Conservation (phyloP, 768 basidiomycete species). For the Suillus subluteus region DNA sequence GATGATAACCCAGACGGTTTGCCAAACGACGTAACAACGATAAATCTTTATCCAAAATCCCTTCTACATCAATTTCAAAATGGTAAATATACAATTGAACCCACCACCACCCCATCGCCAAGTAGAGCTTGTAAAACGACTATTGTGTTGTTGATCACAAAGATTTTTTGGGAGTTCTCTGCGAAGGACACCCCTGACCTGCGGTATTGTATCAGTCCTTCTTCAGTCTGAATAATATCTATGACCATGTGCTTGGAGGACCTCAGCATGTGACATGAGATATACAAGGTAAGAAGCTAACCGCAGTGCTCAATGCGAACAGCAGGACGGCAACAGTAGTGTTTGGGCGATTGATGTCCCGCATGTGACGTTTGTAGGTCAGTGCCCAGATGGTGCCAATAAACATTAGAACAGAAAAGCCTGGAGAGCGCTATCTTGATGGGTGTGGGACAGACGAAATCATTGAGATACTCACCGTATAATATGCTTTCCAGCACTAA, state of each 20-base stretch:
- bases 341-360: slow-evolving; percentile 25
- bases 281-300: slow-evolving; percentile 14
- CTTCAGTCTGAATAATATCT: slow-evolving; percentile 27
- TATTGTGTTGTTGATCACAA: slow-evolving; percentile 29
- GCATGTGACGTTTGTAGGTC: slow-evolving; percentile 9
- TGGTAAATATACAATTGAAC: slow-evolving; percentile 4
- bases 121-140: slow-evolving; percentile 32
- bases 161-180: slow-evolving; percentile 29
- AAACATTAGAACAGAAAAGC: slow-evolving; percentile 42
- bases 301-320: slow-evolving; percentile 34
- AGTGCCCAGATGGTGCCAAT: slow-evolving; percentile 32
- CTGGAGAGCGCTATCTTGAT: slow-evolving; percentile 17
- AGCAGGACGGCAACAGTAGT: slow-evolving; percentile 28
- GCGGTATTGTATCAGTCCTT: slow-evolving; percentile 30
- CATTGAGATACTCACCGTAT: slow-evolving; percentile 15
- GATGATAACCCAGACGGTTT: slow-evolving; percentile 27
- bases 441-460: neutral
- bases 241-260: slow-evolving; percentile 28
- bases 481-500: slow-evolving; percentile 23
- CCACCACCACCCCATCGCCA: slow-evolving; percentile 35
- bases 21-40: slow-evolving; percentile 38
- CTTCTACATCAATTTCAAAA: neutral
- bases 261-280: neutral
- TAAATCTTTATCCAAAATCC: slow-evolving; percentile 22
- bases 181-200: slow-evolving; percentile 30